Conservation (phyloP, 495 filamentous ascomycete genomes). For the Podospora didyma region DNA sequence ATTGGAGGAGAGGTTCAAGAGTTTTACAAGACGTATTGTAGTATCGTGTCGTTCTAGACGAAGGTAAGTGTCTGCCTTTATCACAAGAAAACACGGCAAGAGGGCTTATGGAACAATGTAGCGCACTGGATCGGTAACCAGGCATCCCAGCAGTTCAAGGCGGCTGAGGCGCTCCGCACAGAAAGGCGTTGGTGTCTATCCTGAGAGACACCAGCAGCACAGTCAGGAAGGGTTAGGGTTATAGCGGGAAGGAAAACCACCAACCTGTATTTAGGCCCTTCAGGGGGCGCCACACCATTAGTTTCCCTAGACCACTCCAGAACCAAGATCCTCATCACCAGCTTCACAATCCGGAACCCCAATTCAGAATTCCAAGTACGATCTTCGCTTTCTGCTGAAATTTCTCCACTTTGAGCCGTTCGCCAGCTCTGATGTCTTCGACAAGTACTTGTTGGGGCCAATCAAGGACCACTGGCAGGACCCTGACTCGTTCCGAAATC, state of each 20-base stretch:
- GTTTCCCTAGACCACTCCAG: too few species aligned
- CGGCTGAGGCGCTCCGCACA: background rate
- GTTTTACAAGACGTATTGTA: background rate
- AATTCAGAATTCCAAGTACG: slow-evolving; percentile 9
- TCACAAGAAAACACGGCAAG: background rate
- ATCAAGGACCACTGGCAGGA: too few species aligned
- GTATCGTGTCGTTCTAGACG: background rate
- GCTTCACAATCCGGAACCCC: slow-evolving; percentile 12
- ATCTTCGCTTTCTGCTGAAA: slow-evolving; percentile 1
- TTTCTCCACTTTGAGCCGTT: background rate
- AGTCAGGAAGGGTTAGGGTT: too few species aligned
- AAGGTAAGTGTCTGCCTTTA: background rate
- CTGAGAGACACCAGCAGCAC: too few species aligned
- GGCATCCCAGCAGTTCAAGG: background rate
- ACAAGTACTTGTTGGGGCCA: background rate
- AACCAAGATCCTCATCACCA: too few species aligned
- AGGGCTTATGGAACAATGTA: background rate
- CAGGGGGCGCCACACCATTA: slow-evolving; percentile 14
- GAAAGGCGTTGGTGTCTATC: slow-evolving; percentile 8
- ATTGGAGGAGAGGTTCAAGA: background rate
- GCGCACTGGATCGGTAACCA: background rate
- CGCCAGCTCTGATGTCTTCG: background rate
- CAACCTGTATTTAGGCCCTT: background rate
- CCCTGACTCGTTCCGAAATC: background rate
- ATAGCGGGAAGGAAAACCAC: too few species aligned